A percentile compares a stretch with the other conserved stretches of the same genome.
These are phyloP conservation scores for Plasmodium coatneyi DNA, from an alignment of 169 alveolate species.

Conservation along the genomic window DNA sequence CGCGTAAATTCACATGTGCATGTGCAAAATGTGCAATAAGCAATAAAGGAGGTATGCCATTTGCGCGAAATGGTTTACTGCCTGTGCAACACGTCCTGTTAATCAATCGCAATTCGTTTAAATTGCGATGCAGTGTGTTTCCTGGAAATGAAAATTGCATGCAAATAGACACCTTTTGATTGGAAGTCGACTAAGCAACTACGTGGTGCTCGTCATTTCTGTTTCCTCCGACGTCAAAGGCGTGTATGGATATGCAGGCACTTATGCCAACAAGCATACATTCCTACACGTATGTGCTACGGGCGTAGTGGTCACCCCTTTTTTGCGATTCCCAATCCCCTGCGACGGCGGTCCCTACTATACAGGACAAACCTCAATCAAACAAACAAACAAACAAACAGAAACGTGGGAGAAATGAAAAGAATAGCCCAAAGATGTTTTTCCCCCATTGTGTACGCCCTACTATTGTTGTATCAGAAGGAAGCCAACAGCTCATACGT, in stretches of 20 bases:
- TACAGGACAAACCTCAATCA: background rate
- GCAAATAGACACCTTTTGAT: background rate
- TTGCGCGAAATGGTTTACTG: constrained; percentile 3
- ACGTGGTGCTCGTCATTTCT: background rate
- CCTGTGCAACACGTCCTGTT: constrained; percentile 7
- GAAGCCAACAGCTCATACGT: constrained; percentile 2
- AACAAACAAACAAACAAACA: background rate
- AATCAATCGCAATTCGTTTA: background rate
- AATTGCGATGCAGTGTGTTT: background rate
- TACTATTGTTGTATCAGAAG: constrained; percentile 18
- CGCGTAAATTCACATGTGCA: background rate
- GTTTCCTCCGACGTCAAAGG: background rate
- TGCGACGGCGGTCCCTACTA: background rate
- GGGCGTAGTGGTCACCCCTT: background rate
- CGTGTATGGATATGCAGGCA: background rate
- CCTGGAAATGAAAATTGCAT: background rate
- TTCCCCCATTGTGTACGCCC: constrained; percentile 1
- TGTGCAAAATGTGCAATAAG: background rate
- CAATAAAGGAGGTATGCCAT: background rate
- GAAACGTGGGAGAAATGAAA: constrained; percentile 7
- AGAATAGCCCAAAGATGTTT: constrained; percentile 8
- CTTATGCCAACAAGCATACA: background rate
- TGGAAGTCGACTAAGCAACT: background rate
- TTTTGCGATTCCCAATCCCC: background rate
- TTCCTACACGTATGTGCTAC: background rate